Percentiles rank a stretch among this genome's conserved stretches.
These are phyloP conservation scores for Penicillium italicum DNA, from an alignment of 2,329 filamentous ascomycete genomes.

Conservation along the genomic window DNA sequence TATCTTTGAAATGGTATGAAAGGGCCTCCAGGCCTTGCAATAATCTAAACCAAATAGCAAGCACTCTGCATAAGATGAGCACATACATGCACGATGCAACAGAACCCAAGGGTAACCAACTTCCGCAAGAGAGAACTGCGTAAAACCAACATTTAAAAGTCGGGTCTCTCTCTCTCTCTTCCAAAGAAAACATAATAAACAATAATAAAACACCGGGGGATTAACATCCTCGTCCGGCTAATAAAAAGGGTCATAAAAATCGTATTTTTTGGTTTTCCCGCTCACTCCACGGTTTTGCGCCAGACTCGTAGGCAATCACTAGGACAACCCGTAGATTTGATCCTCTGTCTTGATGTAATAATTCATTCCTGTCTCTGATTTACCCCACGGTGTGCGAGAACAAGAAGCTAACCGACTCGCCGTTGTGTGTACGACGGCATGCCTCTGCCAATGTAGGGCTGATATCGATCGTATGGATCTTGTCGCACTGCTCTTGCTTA, in stretches of 20 bases:
- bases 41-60: not conserved
- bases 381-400: conserved; percentile 48
- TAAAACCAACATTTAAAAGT: not conserved
- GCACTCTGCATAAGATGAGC: not conserved
- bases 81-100: conserved; percentile 1
- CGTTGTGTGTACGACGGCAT: conserved; percentile 50
- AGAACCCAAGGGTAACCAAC: not conserved
- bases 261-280: conserved; percentile 25
- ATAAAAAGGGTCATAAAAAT: conserved; percentile 22
- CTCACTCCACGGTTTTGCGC: conserved; percentile 21
- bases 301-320: conserved; percentile 7
- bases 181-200: not conserved
- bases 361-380: conserved; percentile 12
- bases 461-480: conserved; percentile 88
- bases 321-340: conserved; percentile 1
- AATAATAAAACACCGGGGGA: conserved; percentile 13
- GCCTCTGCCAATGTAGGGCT: conserved; percentile 64
- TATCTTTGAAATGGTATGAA: not conserved
- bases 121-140: conserved; percentile 1
- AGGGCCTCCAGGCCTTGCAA: not conserved
- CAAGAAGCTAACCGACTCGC: conserved; percentile 51
- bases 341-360: conserved; percentile 4
- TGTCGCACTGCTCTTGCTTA: conserved; percentile 72
- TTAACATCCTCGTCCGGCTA: conserved; percentile 8
- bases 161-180: not conserved